Base-by-base conservation (phyloP, 2,329 filamentous ascomycete genomes). In the Ophiocordyceps polyrhachis-furcata region DNA sequence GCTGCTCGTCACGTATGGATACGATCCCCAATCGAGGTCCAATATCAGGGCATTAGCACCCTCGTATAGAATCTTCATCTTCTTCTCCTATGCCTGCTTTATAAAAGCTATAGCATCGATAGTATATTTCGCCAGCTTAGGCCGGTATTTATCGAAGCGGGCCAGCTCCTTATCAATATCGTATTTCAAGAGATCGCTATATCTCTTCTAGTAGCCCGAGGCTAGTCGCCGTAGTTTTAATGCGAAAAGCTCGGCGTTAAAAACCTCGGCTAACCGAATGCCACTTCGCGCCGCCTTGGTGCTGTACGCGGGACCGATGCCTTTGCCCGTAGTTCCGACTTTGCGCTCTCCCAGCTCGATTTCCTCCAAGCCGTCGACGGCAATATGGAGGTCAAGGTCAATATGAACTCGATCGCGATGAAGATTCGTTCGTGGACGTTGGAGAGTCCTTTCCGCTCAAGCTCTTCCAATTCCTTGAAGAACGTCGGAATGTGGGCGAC, bases 321-420 rank as follows among this genome's bases (percentile, higher is more conserved):
- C 60, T 43, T 59, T 57, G 48, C 55, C 55, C 42, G 61, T 64
- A 45, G 61, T 64, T 46, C 61, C 61, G 44, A 64, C 61, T 47
- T 53, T 60, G 41, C 40, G 46, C 42, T 38, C 35, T 49, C 69
- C 66, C 25, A 74, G 60, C 52, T 71, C 68, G 13, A 55, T 55
- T 58, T 79, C 76, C 58, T 83, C 79, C 9, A 84, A 67, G 4
- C 81, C 80, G 52, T 85, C 82, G 14, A 83, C 78, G 48, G 74
- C 65, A 47, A 73, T 69, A 58, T 83, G 79, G 32, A 83, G 61
- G 54, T 80, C 73, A 48, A 83, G 70, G 55, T 78, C 69, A 47
- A 83, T 66, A 55, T 81, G 74, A 50, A 70, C 71, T 43, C 78
- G 65, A 56, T 80, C 76, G 48, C 69, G 55, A 83, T 72, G 55